A percentile compares a stretch with the other conserved stretches of the same genome.
These are phyloP conservation scores for Urtica urens DNA, from an alignment of 306 rosid species.

Conservation along the genomic window DNA sequence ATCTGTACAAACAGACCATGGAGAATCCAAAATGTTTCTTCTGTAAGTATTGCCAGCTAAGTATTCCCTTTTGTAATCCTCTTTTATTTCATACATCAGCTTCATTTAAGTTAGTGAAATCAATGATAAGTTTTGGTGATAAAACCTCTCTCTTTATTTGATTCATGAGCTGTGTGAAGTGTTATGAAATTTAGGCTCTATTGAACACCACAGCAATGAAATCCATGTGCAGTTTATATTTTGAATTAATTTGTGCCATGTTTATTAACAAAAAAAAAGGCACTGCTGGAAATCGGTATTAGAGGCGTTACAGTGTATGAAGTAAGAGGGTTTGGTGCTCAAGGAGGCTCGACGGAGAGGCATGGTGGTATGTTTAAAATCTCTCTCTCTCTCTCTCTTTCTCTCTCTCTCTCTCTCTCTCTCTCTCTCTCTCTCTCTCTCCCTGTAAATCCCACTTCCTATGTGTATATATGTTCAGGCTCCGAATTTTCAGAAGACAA, in stretches of 20 bases:
- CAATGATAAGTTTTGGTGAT: no score
- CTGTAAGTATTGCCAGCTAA: slow-evolving; percentile 54
- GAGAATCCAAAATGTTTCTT: slow-evolving; percentile 65
- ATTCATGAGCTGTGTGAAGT: no score
- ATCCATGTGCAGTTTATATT: no score
- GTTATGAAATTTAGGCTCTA: no score
- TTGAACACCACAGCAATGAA: no score
- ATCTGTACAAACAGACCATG: slow-evolving; percentile 49
- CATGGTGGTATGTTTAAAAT: slow-evolving; percentile 94
- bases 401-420: background rate
- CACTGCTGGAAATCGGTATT: slow-evolving; percentile 71
- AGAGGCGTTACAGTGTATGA: slow-evolving; percentile 89
- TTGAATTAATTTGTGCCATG: slow-evolving; percentile 8
- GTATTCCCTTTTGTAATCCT: no score
- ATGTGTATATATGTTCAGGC: slow-evolving; percentile 25
- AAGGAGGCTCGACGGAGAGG: slow-evolving; percentile 90
- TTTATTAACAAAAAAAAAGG: slow-evolving; percentile 35
- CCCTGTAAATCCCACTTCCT: no score
- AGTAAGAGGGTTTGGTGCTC: slow-evolving; percentile 87
- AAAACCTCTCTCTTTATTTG: no score
- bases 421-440: background rate
- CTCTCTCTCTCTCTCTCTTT: background rate
- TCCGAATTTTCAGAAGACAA: slow-evolving; percentile 84
- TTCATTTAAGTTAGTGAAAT: no score
- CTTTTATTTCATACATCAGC: no score